phyloP scores from a whole-genome alignment of 805 yeast genomes.

The Kodamaea hsintzibuensis region DNA sequence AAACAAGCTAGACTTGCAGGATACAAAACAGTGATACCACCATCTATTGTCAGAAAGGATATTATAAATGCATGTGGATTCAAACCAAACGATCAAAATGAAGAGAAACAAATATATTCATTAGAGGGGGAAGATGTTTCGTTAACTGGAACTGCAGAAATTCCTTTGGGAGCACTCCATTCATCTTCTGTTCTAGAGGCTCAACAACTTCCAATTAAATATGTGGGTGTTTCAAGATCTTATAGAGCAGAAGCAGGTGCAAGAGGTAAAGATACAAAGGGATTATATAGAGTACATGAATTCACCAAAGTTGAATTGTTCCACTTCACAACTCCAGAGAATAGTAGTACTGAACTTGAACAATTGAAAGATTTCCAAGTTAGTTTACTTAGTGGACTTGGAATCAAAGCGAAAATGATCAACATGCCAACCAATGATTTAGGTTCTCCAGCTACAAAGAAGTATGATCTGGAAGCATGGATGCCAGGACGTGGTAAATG shows the following conservation, averaged over 20 bases:
- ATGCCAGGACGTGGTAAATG: slow-evolving; percentile 95
- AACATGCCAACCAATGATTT: slow-evolving; percentile 89
- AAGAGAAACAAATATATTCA: slow-evolving; percentile 82
- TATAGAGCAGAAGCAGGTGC: slow-evolving; percentile 98
- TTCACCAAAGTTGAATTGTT: slow-evolving; percentile 93
- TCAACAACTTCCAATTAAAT: slow-evolving; percentile 51
- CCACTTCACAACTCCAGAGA: slow-evolving; percentile 58
- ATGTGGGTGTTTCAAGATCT: slow-evolving; percentile 82
- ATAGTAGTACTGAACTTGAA: slow-evolving; percentile 55
- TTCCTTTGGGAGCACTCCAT: slow-evolving; percentile 82
- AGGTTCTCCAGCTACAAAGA: slow-evolving; percentile 91
- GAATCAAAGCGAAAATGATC: slow-evolving; percentile 76
- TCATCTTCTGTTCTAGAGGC: slow-evolving; percentile 48
- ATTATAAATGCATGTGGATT: slow-evolving; percentile 90
- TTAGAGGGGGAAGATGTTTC: slow-evolving; percentile 57
- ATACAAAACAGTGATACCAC: slow-evolving; percentile 74
- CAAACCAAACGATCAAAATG: slow-evolving; percentile 84
- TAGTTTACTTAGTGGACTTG: slow-evolving; percentile 62
- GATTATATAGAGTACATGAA: slow-evolving; percentile 93
- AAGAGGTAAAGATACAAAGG: slow-evolving; percentile 88
- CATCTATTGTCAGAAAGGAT: slow-evolving; percentile 78
- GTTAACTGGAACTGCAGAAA: slow-evolving; percentile 93
- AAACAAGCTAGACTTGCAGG: slow-evolving; percentile 65
- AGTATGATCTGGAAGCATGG: slow-evolving; percentile 94
- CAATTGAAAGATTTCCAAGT: slow-evolving; percentile 65